A percentile compares a stretch with the other conserved stretches of the same genome.
These are phyloP conservation scores for Paramecium biaurelia DNA, from an alignment of 73 alveolate genomes.

Conservation along the genomic window DNA sequence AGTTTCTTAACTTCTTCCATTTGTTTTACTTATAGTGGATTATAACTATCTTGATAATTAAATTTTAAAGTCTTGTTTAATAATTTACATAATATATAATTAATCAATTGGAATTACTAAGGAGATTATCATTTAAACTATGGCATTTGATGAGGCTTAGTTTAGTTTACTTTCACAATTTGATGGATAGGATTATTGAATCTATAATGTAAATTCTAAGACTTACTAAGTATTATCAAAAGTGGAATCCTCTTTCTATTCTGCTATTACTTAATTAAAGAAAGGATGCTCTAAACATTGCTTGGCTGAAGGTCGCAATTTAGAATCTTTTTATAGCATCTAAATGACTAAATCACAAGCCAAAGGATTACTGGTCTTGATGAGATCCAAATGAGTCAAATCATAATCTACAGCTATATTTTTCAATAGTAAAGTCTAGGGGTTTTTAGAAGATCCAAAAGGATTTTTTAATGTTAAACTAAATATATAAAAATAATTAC, in stretches of 20 bases:
- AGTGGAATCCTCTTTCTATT: not conserved
- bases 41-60: no score
- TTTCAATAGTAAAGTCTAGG: not conserved
- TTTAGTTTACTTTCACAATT: not conserved
- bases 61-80: not conserved
- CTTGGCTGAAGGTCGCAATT: not conserved
- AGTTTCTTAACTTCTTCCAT: not conserved
- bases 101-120: not conserved
- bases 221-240: not conserved
- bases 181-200: not conserved
- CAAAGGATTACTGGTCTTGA: not conserved
- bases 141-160: not conserved
- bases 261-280: not conserved
- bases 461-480: conserved; percentile 28
- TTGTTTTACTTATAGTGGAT: no score
- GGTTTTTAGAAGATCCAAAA: conserved; percentile 21
- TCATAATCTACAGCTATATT: not conserved
- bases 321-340: not conserved
- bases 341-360: not conserved
- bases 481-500: not conserved
- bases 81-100: not conserved
- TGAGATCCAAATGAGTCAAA: not conserved
- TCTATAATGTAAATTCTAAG: not conserved
- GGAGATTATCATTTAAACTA: not conserved
- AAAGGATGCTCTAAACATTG: not conserved